Evolutionary conservation across 257 asterid genomes (phyloP), one percentile per base, ranked within the genome.

Genomic region (Nemophila menziesii): DNA sequence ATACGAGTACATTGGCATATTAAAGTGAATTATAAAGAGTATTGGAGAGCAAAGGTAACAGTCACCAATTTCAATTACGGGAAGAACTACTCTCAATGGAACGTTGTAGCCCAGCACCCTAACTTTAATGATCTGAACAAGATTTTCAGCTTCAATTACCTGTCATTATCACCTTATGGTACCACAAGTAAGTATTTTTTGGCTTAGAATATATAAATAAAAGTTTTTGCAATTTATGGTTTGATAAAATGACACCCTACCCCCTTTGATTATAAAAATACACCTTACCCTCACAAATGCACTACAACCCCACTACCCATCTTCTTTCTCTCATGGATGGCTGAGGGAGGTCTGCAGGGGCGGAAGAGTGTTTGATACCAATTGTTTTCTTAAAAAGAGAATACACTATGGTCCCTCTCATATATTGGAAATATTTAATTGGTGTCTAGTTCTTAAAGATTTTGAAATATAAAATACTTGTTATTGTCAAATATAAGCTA

Each of bases 41-140:
- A 52, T 42, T 60, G 54, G 66, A 27, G 55, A 5, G 55, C 52
- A 34, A 52, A 45, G 46, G 40, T 60, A 39, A 52, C 60, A 2
- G 47, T 60, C 21, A 52, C 66, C 20, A 60, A 52, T 27, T 60
- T 60, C 44, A 52, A 60, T 54, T 60, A 52, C 55, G 42, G 43
- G 38, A 45, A 52, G 60, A 60, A 60, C 36, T 60, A 52, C 23
- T 39, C 49, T 17, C 55, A 45, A 3, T 60, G 60, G 60, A 60
- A 52, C 39, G 15, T 52, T 33, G 60, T 60, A 11, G 44, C 39
- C 36, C 60, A 52, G 29, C 60, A 60, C 29, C 60, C 66, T 44
- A 52, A 52, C 8, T 44, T 52, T 5, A 48, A 39, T 24, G 39
- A 60, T 22, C 41, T 60, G 5, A 39, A 54, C 14, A 44, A 60